These are phyloP conservation scores for Lycium barbarum DNA, from an alignment of 257 asterid genomes.

Conservation along the genomic window DNA sequence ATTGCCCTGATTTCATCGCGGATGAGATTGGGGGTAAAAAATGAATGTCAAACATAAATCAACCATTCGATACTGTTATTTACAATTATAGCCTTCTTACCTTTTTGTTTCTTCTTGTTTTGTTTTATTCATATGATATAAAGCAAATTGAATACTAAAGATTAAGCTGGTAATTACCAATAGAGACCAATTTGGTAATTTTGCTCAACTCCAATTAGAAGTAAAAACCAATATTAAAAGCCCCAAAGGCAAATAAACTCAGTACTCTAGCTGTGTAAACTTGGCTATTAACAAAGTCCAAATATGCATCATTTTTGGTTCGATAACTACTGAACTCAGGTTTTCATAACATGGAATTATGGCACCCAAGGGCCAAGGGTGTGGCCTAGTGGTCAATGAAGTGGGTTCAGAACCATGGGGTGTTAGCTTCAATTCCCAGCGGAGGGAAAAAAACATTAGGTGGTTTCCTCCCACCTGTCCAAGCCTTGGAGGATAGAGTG, in stretches of 20 bases:
- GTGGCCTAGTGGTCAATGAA: too few relatives aligned
- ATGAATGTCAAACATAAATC: background rate
- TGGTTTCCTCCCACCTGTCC: too few relatives aligned
- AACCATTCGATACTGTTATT: background rate
- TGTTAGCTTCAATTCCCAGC: too few relatives aligned
- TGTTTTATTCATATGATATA: background rate
- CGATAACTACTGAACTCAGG: background rate
- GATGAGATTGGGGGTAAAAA: background rate
- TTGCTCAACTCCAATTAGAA: background rate
- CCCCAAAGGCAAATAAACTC: background rate
- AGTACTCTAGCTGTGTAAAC: background rate
- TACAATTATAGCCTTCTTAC: background rate
- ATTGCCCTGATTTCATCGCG: background rate
- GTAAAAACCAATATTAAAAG: background rate
- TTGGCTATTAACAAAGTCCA: background rate
- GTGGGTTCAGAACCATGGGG: too few relatives aligned
- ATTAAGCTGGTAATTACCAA: constrained; percentile 7
- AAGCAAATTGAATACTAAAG: background rate
- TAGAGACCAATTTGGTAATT: background rate
- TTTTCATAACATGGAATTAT: background rate
- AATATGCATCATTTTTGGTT: background rate
- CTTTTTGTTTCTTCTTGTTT: background rate
- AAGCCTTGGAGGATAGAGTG: too few relatives aligned
- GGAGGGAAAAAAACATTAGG: too few relatives aligned
- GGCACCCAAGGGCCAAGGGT: too few relatives aligned